Evolutionary conservation across 495 filamentous ascomycete genomes (phyloP), one percentile per base, ranked within the genome.

Genomic region (Halenospora varia): DNA sequence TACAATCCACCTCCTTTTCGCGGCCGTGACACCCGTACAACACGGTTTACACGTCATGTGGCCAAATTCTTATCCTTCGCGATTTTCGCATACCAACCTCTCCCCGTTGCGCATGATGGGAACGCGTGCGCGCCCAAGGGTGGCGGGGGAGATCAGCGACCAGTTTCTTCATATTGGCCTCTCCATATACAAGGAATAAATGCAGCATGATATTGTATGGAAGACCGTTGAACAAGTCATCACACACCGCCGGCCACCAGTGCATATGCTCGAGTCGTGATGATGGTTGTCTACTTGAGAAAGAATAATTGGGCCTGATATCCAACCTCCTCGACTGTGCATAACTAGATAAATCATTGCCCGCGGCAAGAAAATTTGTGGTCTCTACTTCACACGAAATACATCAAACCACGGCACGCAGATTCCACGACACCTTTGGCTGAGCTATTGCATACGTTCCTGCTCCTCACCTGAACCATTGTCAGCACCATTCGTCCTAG

Each of bases 311-410:
- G 60, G 60, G 50, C 13, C 25, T 41, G 55, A 58, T 57, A 58
- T 26, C 60, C 56, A 59, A 45, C 55, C 60, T 59, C 60, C 49
- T n/a, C 46, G 48, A 18, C 35, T 10, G 10, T 57, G 60, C 60
- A 62, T 62, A 58, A 62, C 42, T 57, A 42, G 25, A 48, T 56
- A 62, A 26, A 57, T 62, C 26, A 54, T 53, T 15, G 13, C 11
- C 42, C 6, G 18, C 42, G n/a, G 42, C n/a, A 15, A 20, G 13
- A 6, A n/a, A 6, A 45, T 45, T 45, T 20, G n/a, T 45, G 42
- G 8, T 20, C 18, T 47, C 17, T 20, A 8, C n/a, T 19, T 47
- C n/a, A n/a, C n/a, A n/a, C n/a, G n/a, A n/a, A n/a, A n/a, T n/a
- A n/a, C n/a, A n/a, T n/a, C n/a, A n/a, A n/a, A n/a, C n/a, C n/a